phyloP scores from a whole-genome alignment of 495 filamentous ascomycete genomes.

The Penicillium paxilli region DNA sequence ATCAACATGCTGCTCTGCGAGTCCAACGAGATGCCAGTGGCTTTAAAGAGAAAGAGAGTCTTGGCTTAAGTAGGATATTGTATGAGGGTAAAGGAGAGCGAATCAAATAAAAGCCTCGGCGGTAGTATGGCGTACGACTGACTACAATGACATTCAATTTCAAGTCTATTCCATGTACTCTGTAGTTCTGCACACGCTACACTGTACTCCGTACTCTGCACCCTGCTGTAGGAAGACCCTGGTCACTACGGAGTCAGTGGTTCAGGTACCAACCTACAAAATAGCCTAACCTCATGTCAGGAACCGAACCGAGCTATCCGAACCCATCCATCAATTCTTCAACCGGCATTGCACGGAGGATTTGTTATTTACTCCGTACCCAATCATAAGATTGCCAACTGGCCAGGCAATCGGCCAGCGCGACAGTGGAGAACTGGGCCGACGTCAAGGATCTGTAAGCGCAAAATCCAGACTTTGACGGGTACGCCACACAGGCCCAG shows the following conservation, averaged over 20 bases:
- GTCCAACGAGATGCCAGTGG: too few species aligned
- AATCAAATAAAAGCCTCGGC: constrained; percentile 12
- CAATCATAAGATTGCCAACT: too few species aligned
- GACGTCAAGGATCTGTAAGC: background rate
- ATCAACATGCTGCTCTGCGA: too few species aligned
- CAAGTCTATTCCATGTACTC: background rate
- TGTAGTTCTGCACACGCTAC: too few species aligned
- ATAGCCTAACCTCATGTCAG: too few species aligned
- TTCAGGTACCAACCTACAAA: too few species aligned
- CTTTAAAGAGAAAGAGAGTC: background rate
- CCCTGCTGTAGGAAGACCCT: background rate
- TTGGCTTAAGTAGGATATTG: constrained; percentile 5
- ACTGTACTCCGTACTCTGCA: background rate
- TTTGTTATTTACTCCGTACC: background rate
- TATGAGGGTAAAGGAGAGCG: constrained; percentile 3
- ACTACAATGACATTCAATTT: background rate
- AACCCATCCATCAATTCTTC: too few species aligned
- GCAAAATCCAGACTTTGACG: background rate
- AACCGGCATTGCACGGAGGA: too few species aligned
- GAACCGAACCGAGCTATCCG: too few species aligned
- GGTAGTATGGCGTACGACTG: background rate
- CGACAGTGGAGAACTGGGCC: background rate
- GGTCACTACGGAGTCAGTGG: too few species aligned
- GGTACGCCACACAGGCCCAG: constrained; percentile 9
- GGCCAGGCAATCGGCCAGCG: background rate